Conservation (phyloP, 768 basidiomycete species). For the Hericium alpestre region DNA sequence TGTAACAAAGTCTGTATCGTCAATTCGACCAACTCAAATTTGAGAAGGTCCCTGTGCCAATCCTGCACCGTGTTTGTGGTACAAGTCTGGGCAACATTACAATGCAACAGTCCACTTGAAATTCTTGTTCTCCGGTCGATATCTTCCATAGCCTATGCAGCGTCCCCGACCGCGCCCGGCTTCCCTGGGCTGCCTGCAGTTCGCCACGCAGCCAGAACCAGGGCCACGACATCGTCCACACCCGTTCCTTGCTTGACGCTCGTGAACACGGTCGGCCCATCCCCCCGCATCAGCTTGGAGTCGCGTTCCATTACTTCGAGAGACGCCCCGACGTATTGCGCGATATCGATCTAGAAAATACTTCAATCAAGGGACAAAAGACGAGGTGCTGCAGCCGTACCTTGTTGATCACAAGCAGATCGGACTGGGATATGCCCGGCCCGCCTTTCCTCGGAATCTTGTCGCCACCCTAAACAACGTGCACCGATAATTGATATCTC, state of each 20-base stretch:
- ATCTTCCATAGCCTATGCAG: not conserved
- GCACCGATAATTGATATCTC: not conserved
- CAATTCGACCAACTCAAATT: too few species aligned
- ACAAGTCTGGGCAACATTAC: too few species aligned
- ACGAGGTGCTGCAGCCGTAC: slow-evolving; percentile 25
- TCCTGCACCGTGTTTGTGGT: too few species aligned
- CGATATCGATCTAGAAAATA: slow-evolving; percentile 70
- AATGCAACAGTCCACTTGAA: too few species aligned
- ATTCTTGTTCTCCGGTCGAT: too few species aligned
- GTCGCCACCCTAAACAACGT: slow-evolving; percentile 69
- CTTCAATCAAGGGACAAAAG: not conserved
- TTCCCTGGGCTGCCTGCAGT: slow-evolving; percentile 66
- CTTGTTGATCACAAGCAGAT: slow-evolving; percentile 93
- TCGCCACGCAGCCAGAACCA: slow-evolving; percentile 86
- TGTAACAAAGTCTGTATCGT: too few species aligned
- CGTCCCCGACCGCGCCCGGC: slow-evolving; percentile 22
- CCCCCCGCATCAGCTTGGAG: slow-evolving; percentile 86
- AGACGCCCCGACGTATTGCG: slow-evolving; percentile 85
- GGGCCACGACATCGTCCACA: slow-evolving; percentile 68
- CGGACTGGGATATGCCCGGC: slow-evolving; percentile 93
- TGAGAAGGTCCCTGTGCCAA: too few species aligned
- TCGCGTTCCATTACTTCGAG: slow-evolving; percentile 92
- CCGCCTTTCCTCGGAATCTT: slow-evolving; percentile 98
- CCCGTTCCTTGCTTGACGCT: slow-evolving; percentile 72
- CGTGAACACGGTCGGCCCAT: slow-evolving; percentile 87